Conservation (phyloP, 2,329 filamentous ascomycete species). For the Paraphaeosphaeria sporulosa region DNA sequence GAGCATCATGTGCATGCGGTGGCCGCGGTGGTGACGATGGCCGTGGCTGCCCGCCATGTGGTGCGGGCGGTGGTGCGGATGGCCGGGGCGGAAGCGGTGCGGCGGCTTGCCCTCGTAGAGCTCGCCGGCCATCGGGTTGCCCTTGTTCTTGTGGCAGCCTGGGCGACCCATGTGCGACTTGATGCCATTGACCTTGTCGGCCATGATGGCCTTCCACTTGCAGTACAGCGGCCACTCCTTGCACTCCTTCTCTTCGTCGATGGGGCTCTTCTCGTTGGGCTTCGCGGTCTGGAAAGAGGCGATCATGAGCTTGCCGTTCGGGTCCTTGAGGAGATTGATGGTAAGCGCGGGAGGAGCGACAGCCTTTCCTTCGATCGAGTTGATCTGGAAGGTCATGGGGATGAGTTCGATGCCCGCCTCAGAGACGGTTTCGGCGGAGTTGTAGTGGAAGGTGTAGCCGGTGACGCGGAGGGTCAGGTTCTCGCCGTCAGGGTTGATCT, state of each 20-base stretch:
- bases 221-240: slow-evolving; percentile 49
- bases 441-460: slow-evolving; percentile 46
- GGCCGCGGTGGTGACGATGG: slow-evolving; percentile 23
- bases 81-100: slow-evolving; percentile 42
- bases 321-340: slow-evolving; percentile 49
- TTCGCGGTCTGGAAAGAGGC: slow-evolving; percentile 43
- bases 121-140: slow-evolving; percentile 43
- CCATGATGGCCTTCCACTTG: slow-evolving; percentile 52
- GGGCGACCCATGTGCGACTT: slow-evolving; percentile 41
- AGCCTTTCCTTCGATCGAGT: slow-evolving; percentile 40
- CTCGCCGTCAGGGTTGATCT: slow-evolving; percentile 39
- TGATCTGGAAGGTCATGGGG: slow-evolving; percentile 48
- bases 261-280: slow-evolving; percentile 26
- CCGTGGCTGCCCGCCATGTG: slow-evolving; percentile 21
- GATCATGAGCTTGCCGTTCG: slow-evolving; percentile 48
- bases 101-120: slow-evolving; percentile 41
- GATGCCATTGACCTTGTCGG: slow-evolving; percentile 44
- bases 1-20: slow-evolving; percentile 40
- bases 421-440: slow-evolving; percentile 43
- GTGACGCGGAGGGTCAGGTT: slow-evolving; percentile 45
- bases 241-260: slow-evolving; percentile 40
- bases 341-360: slow-evolving; percentile 44
- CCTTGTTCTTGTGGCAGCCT: slow-evolving; percentile 45
- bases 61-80: slow-evolving; percentile 34
- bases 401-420: slow-evolving; percentile 49